A percentile compares a stretch with the other conserved stretches of the same genome.
Conservation (phyloP, 768 basidiomycete species). For the Tricholoma terreum region DNA sequence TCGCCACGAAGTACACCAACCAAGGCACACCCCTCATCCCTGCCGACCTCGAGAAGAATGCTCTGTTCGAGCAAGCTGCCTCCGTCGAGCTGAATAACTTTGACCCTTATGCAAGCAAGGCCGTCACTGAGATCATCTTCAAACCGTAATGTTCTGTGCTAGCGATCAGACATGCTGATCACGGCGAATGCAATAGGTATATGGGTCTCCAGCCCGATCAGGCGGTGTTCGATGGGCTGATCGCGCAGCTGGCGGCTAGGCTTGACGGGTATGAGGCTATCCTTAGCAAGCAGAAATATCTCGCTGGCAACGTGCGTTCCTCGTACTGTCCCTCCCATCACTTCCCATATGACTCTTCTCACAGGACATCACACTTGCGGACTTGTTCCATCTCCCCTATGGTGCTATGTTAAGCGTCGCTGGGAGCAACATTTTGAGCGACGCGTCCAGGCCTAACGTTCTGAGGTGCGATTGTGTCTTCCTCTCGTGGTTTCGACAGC, state of each 20-base stretch:
- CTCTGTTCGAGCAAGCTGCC: slow-evolving; percentile 36
- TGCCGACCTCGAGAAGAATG: slow-evolving; percentile 27
- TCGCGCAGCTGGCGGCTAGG: slow-evolving; percentile 26
- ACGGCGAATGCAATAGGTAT: background rate
- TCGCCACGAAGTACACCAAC: slow-evolving; percentile 43
- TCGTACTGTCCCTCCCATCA: background rate
- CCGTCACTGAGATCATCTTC: slow-evolving; percentile 44
- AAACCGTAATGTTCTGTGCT: slow-evolving; percentile 28
- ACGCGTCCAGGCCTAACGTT: slow-evolving; percentile 35
- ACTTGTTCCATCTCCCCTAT: slow-evolving; percentile 40
- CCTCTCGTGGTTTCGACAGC: background rate
- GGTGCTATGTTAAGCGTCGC: slow-evolving; percentile 15
- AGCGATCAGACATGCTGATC: too few relatives aligned
- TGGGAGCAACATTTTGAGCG: slow-evolving; percentile 21
- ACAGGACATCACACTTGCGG: slow-evolving; percentile 36
- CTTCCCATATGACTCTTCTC: too few relatives aligned
- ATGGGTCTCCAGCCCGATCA: slow-evolving; percentile 5
- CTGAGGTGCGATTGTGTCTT: slow-evolving; percentile 23
- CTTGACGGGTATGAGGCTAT: slow-evolving; percentile 44
- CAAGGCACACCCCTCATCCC: slow-evolving; percentile 47
- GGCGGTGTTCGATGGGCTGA: slow-evolving; percentile 19
- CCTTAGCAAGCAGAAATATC: slow-evolving; percentile 40
- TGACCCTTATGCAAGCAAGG: slow-evolving; percentile 27
- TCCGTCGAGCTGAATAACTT: slow-evolving; percentile 48
- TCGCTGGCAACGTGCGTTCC: slow-evolving; percentile 44